Base-by-base conservation (phyloP, 2,329 filamentous ascomycete species). In the Xylaria sp. region DNA sequence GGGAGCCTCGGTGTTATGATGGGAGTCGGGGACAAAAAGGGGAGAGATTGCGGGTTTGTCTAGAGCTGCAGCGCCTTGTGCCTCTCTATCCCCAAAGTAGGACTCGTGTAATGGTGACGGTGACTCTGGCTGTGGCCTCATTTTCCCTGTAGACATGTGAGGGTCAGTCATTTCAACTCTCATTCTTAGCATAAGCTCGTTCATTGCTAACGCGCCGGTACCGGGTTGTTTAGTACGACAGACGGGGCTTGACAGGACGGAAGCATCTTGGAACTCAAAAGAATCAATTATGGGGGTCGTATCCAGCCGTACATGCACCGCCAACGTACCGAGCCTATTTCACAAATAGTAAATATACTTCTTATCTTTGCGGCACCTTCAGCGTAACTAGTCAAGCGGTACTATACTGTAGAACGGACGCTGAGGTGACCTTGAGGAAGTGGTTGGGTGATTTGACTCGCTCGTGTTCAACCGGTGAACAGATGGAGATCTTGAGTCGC, bases 381-480 rank as follows among this genome's bases (percentile, higher is more conserved):
- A 59, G 61, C 33, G 60, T 62, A 59, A 63, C 60, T 13, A 57
- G 36, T n/a, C 31, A 33, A 54, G 31, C 48, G 42, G 36, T 65
- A 57, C 49, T 54, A 33, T 62, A 58, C 49, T 60, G 53, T 42
- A 36, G 59, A 61, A 40, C 44, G 66, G 61, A 40, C 38, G 66
- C 36, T 59, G 26, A 58, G 28, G 42, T 46, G 62, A 59, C 59
- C 46, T 36, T 31, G 59, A 53, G 44, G 23, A 62, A 48, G 59
- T 28, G 26, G 44, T 54, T n/a, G 42, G 54, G 48, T 61, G 42
- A 66, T 66, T 58, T 66, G 62, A 64, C 66, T 71, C 59, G 63
- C 33, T 46, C 66, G 58, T 40, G 9, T 66, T 61, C 59, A 64
- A 64, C 69, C 69, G 66, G 69, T 66, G 63, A 69, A 59, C 46